phyloP scores from a whole-genome alignment of 2,329 filamentous ascomycete species.

The Ophiocordyceps australis region DNA sequence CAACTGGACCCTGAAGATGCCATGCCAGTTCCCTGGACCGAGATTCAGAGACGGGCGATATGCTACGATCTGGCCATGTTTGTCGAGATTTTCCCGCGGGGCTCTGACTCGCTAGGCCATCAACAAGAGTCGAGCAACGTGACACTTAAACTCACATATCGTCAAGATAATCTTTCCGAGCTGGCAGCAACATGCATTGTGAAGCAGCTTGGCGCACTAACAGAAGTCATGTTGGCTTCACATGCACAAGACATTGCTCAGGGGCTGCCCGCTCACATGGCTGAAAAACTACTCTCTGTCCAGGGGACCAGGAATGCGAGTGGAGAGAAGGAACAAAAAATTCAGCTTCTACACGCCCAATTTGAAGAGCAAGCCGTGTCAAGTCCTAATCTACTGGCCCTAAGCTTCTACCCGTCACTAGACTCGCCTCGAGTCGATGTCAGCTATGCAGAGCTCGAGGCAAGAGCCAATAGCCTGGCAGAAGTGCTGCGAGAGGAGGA shows the following conservation, averaged over 20 bases:
- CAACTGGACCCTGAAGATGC: not conserved
- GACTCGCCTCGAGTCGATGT: slow-evolving; percentile 8
- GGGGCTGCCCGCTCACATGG: slow-evolving; percentile 2
- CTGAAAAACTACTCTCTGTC: slow-evolving; percentile 4
- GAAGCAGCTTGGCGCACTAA: slow-evolving; percentile 5
- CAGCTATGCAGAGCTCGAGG: slow-evolving; percentile 16
- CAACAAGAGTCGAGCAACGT: not conserved
- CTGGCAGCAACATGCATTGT: slow-evolving; percentile 4
- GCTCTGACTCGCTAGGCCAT: not conserved
- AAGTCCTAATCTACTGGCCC: slow-evolving; percentile 4
- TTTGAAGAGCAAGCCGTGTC: slow-evolving; percentile 7
- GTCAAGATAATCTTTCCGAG: slow-evolving; percentile 4
- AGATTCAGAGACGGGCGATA: not conserved
- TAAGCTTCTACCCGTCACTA: slow-evolving; percentile 6
- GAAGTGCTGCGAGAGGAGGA: slow-evolving; percentile 8
- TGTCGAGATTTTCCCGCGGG: slow-evolving; percentile 1
- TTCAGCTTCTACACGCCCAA: slow-evolving; percentile 6
- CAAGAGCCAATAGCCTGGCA: slow-evolving; percentile 13
- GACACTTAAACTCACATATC: slow-evolving; percentile 3
- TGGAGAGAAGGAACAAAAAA: slow-evolving; percentile 2
- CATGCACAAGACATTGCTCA: slow-evolving; percentile 3
- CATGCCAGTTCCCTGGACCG: not conserved
- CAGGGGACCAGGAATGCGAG: slow-evolving; percentile 7
- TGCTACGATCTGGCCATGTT: slow-evolving; percentile 1
- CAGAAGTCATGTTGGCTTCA: slow-evolving; percentile 3